Percentiles rank a stretch among this genome's conserved stretches.
Evolutionary conservation across 306 rosid species (phyloP).

Genomic region (Rubus idaeus): DNA sequence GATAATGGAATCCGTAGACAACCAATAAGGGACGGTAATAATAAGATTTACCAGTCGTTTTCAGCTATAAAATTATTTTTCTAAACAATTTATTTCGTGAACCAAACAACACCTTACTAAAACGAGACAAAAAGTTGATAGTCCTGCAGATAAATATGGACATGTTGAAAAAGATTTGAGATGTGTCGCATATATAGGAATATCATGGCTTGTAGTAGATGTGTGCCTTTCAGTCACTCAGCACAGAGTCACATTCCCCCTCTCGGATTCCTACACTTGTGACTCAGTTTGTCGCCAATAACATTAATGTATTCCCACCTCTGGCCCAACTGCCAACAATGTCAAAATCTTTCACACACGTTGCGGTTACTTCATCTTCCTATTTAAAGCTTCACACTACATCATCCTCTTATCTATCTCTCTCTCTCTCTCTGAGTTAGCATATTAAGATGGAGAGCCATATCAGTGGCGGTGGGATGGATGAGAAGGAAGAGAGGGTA

Average conservation of each 20-base stretch:
- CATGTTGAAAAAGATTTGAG: too few relatives aligned
- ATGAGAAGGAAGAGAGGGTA: conserved; percentile 23
- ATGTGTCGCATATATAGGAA: too few relatives aligned
- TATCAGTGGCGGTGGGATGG: conserved; percentile 14
- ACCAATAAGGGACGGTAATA: too few relatives aligned
- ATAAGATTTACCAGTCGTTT: too few relatives aligned
- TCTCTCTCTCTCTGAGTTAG: neutral
- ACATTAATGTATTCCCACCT: neutral
- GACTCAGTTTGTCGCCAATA: neutral
- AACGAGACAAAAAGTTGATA: too few relatives aligned
- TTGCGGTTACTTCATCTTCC: neutral
- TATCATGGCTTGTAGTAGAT: too few relatives aligned
- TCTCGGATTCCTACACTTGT: neutral
- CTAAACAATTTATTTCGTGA: too few relatives aligned
- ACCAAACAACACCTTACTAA: too few relatives aligned
- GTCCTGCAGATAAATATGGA: too few relatives aligned
- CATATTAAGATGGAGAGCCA: conserved; percentile 32
- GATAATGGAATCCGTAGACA: too few relatives aligned
- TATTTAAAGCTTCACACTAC: conserved; percentile 7
- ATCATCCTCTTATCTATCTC: neutral
- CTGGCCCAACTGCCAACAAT: neutral
- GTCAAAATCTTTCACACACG: neutral
- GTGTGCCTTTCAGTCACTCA: too few relatives aligned
- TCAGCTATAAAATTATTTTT: too few relatives aligned
- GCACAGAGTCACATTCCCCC: neutral